These are phyloP conservation scores for Rhizopogon roseolus DNA, from an alignment of 768 basidiomycete genomes.

Conservation along the genomic window DNA sequence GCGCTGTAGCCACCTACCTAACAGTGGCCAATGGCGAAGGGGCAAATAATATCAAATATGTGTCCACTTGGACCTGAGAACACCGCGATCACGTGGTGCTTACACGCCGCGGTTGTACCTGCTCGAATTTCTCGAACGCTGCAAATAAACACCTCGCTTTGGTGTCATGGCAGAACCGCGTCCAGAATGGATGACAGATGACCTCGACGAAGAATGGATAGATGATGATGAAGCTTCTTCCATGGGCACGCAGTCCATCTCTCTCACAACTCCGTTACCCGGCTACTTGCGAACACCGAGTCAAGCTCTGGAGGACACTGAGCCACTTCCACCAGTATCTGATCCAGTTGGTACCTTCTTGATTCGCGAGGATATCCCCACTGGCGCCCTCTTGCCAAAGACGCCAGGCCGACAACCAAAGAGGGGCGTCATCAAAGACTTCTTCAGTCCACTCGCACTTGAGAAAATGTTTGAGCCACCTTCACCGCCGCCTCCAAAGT, in stretches of 20 bases:
- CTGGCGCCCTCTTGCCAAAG: constrained; percentile 53
- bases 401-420: constrained; percentile 56
- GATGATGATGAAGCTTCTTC: constrained; percentile 41
- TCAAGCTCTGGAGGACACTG: constrained; percentile 27
- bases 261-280: constrained; percentile 53
- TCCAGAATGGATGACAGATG: constrained; percentile 86
- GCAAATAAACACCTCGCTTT: constrained; percentile 5
- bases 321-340: constrained; percentile 23
- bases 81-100: constrained; percentile 23
- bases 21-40: too few species aligned
- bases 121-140: background rate
- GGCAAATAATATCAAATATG: constrained; percentile 16
- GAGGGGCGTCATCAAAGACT: constrained; percentile 64
- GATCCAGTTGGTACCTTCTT: constrained; percentile 65
- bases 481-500: constrained; percentile 53
- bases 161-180: constrained; percentile 11
- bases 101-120: background rate
- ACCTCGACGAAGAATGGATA: constrained; percentile 90
- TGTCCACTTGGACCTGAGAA: constrained; percentile 9
- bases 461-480: constrained; percentile 95
- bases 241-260: constrained; percentile 49
- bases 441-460: constrained; percentile 84
- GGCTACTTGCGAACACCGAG: constrained; percentile 41
- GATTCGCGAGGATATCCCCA: constrained; percentile 62
- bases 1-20: too few species aligned